These are phyloP conservation scores for Cyclostephanos tholiformis DNA, from an alignment of 108 stramenopile genomes.

Conservation along the genomic window DNA sequence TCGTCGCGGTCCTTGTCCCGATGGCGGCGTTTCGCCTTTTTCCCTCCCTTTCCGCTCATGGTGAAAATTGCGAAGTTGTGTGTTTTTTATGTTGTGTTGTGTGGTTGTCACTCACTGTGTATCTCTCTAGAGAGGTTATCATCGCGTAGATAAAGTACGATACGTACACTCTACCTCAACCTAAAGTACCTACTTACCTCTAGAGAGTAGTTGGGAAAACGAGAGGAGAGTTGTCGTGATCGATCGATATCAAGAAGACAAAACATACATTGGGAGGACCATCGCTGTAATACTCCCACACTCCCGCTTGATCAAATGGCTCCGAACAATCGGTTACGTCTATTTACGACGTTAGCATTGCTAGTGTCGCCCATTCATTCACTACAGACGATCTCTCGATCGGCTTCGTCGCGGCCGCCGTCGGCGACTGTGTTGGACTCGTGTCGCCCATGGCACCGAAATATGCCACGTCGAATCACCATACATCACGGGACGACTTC, in stretches of 20 bases:
- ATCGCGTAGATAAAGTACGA: too few species aligned
- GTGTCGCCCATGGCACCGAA: not conserved
- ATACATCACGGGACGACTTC: not conserved
- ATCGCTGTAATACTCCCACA: not conserved
- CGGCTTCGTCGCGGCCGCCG: not conserved
- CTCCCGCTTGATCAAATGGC: not conserved
- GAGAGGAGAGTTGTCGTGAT: too few species aligned
- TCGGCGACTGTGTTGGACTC: not conserved
- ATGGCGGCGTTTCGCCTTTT: slow-evolving; percentile 36
- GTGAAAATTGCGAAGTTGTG: not conserved
- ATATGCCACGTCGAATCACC: not conserved
- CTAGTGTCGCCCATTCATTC: not conserved
- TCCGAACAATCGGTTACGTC: not conserved
- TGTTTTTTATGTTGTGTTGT: too few species aligned
- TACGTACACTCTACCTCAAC: too few species aligned
- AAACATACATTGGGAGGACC: too few species aligned
- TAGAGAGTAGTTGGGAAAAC: too few species aligned
- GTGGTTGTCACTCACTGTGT: too few species aligned
- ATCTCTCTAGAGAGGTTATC: too few species aligned
- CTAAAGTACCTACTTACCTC: too few species aligned
- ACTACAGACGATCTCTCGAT: not conserved
- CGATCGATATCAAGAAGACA: too few species aligned
- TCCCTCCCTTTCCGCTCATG: slow-evolving; percentile 24
- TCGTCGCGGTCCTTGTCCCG: slow-evolving; percentile 27
- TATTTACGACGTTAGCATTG: slow-evolving; percentile 7